Conservation (phyloP, 345 rosid species). For the Dipteronia dyeriana region DNA sequence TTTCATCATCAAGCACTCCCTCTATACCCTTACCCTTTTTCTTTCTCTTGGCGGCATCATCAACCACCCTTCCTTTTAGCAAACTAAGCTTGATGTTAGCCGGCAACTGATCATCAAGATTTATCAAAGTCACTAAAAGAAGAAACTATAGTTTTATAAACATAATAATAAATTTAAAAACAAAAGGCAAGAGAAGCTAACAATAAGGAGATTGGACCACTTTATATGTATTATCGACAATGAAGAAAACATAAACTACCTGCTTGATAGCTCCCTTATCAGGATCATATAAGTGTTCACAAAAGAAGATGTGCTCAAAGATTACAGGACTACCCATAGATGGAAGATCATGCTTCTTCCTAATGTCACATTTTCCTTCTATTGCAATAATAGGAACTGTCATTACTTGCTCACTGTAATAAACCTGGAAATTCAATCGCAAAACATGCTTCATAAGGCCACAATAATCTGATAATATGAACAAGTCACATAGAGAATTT, state of each 20-base stretch:
- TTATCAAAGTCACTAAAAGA: conserved; percentile 10
- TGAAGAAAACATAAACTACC: conserved; percentile 41
- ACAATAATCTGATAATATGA: conserved; percentile 10
- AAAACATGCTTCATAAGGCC: conserved; percentile 25
- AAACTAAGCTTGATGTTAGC: conserved; percentile 48
- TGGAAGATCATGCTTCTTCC: conserved; percentile 68
- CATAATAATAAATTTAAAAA: too few relatives aligned
- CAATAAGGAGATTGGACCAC: conserved; percentile 39
- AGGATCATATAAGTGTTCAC: too few relatives aligned
- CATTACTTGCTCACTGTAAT: conserved; percentile 57
- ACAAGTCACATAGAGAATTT: not conserved
- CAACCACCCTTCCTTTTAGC: conserved; percentile 35
- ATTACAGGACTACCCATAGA: conserved; percentile 9
- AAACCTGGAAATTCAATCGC: conserved; percentile 55
- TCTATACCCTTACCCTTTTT: conserved; percentile 69
- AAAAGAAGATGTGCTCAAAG: too few relatives aligned
- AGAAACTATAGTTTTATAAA: not conserved
- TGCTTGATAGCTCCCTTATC: conserved; percentile 26
- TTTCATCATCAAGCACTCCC: conserved; percentile 41
- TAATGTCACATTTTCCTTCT: conserved; percentile 80
- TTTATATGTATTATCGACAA: not conserved
- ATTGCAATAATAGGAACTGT: conserved; percentile 40
- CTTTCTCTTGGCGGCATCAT: conserved; percentile 54
- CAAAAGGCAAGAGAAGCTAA: too few relatives aligned
- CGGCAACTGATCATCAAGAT: conserved; percentile 48